Percentiles rank a stretch among this genome's conserved stretches.
phyloP scores from a whole-genome alignment of 2,329 filamentous ascomycete species.

The Exophiala oligosperma region DNA sequence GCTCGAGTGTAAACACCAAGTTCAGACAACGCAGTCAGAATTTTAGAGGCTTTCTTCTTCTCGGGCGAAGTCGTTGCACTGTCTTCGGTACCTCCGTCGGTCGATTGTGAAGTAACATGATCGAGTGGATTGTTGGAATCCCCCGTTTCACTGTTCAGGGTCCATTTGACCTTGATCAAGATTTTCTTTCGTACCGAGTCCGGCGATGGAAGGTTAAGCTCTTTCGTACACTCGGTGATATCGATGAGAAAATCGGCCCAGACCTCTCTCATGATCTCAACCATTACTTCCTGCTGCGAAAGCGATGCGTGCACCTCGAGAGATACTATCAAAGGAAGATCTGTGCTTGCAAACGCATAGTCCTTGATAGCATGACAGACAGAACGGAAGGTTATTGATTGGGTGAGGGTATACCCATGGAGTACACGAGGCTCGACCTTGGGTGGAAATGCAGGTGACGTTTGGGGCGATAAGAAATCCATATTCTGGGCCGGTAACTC shows the following conservation, averaged over 20 bases:
- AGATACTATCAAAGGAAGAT: slow-evolving; percentile 85
- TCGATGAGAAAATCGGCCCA: slow-evolving; percentile 78
- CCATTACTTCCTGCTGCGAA: slow-evolving; percentile 88
- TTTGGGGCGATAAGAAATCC: slow-evolving; percentile 16
- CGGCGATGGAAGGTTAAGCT: slow-evolving; percentile 62
- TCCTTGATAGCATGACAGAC: slow-evolving; percentile 80
- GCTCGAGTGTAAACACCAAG: slow-evolving; percentile 86
- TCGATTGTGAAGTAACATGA: slow-evolving; percentile 34
- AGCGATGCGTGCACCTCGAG: slow-evolving; percentile 83
- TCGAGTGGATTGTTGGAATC: slow-evolving; percentile 31
- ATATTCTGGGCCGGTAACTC: slow-evolving; percentile 5
- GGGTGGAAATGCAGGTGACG: slow-evolving; percentile 6
- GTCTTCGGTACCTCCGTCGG: slow-evolving; percentile 40
- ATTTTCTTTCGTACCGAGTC: slow-evolving; percentile 77
- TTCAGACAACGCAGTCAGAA: slow-evolving; percentile 69
- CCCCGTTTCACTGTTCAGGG: slow-evolving; percentile 46
- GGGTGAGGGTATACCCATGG: slow-evolving; percentile 84
- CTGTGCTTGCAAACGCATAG: slow-evolving; percentile 72
- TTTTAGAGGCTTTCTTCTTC: slow-evolving; percentile 55
- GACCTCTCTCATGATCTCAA: slow-evolving; percentile 86
- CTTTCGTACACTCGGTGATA: slow-evolving; percentile 40
- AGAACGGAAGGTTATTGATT: slow-evolving; percentile 80
- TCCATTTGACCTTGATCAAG: slow-evolving; percentile 75
- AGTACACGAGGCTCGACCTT: slow-evolving; percentile 74
- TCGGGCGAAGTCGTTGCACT: slow-evolving; percentile 24